phyloP scores from a whole-genome alignment of 208 protist genomes.

The Wallacemonas sp. region DNA sequence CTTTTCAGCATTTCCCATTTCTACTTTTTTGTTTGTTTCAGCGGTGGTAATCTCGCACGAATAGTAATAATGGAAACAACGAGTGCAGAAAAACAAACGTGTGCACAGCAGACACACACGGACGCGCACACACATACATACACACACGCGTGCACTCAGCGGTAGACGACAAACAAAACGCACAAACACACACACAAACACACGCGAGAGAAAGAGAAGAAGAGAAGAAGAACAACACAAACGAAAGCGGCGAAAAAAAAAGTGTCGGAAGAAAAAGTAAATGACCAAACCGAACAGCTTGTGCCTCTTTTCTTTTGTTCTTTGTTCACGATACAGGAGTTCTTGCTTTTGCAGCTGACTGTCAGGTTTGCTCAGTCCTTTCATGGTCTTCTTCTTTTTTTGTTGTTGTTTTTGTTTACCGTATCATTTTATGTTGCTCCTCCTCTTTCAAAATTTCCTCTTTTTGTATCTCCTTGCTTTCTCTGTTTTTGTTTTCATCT shows the following conservation, averaged over 20 bases:
- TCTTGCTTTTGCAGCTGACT: no score
- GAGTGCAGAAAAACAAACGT: no score
- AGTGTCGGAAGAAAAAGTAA: neutral
- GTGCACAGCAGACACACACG: no score
- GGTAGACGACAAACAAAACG: no score
- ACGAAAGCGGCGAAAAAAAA: no score
- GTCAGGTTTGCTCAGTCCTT: no score
- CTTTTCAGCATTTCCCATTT: neutral
- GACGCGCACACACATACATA: no score
- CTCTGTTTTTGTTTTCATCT: neutral
- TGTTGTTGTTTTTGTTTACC: no score
- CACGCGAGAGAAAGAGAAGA: neutral
- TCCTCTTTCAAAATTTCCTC: constrained; percentile 15
- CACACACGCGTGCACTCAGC: no score
- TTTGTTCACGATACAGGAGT: no score
- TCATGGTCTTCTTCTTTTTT: no score
- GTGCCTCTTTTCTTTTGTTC: neutral
- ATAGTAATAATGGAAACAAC: neutral
- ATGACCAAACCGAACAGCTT: neutral
- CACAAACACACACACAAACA: neutral
- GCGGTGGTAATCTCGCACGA: neutral
- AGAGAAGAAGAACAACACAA: neutral
- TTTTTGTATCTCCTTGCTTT: neutral
- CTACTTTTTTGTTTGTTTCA: neutral
- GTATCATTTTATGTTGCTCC: no score